phyloP scores from a whole-genome alignment of 2,329 filamentous ascomycete species.

The Arthrobotrys sinensis region DNA sequence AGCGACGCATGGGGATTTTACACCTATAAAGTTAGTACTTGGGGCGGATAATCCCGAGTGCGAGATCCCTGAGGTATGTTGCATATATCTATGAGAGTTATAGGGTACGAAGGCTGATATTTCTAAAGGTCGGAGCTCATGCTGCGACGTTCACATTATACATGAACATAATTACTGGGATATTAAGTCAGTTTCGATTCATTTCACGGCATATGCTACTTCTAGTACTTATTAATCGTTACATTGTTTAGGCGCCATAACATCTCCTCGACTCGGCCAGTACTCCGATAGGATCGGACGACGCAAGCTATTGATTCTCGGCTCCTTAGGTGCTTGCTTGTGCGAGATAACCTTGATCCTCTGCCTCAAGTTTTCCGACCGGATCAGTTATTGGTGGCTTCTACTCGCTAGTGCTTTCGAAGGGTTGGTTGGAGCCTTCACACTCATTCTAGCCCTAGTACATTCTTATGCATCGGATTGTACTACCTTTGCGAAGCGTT shows the following conservation, averaged over 20 bases:
- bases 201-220: not conserved
- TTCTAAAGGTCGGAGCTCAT: conserved; percentile 74
- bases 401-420: conserved; percentile 83
- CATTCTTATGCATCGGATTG: conserved; percentile 93
- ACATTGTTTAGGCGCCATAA: conserved; percentile 74
- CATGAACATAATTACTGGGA: conserved; percentile 80
- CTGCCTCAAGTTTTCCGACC: conserved; percentile 81
- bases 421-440: conserved; percentile 90
- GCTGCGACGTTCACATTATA: conserved; percentile 85
- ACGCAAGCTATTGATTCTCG: conserved; percentile 79
- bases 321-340: conserved; percentile 80
- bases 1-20: conserved; percentile 72
- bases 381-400: conserved; percentile 82
- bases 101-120: not conserved
- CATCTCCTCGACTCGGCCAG: conserved; percentile 85
- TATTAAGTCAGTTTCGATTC: conserved; percentile 71
- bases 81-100: not conserved
- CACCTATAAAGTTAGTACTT: conserved; percentile 71
- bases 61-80: conserved; percentile 76
- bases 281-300: conserved; percentile 90
- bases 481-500: conserved; percentile 82
- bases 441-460: conserved; percentile 81
- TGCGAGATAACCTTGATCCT: conserved; percentile 84
- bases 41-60: conserved; percentile 84
- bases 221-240: conserved; percentile 2